Conservation (phyloP, 306 rosid species). For the Quercus rubra region DNA sequence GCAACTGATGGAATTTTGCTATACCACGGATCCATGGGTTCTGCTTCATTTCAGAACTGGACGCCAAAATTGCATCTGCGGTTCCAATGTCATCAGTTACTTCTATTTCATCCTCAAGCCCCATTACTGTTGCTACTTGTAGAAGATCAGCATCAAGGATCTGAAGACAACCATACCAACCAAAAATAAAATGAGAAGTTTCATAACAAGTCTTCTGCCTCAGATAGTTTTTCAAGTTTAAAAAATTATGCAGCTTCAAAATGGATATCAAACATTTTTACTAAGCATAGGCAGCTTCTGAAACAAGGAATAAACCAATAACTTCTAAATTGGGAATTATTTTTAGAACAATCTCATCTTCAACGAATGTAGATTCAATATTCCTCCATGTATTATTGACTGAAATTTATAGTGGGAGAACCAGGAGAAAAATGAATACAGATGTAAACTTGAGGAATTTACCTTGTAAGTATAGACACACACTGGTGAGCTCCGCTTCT, state of each 20-base stretch:
- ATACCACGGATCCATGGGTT: conserved; percentile 84
- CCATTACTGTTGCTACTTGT: conserved; percentile 92
- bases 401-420: neutral
- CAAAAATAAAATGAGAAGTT: neutral
- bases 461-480: conserved; percentile 81
- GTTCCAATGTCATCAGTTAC: conserved; percentile 76
- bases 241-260: conserved; percentile 11
- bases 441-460: conserved; percentile 15
- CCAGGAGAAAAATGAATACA: neutral
- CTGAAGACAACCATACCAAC: conserved; percentile 38
- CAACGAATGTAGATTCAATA: neutral
- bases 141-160: conserved; percentile 84
- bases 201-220: conserved; percentile 1
- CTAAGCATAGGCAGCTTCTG: conserved; percentile 9
- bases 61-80: conserved; percentile 84
- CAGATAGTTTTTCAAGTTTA: neutral
- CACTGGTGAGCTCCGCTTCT: conserved; percentile 59
- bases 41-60: conserved; percentile 73
- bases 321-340: neutral
- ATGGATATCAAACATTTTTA: neutral
- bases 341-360: neutral
- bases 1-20: conserved; percentile 88
- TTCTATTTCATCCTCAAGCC: conserved; percentile 74
- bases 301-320: neutral
- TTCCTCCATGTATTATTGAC: neutral